Evolutionary conservation across 441 rosid species (phyloP).

Genomic region (Populus tomentosa): DNA sequence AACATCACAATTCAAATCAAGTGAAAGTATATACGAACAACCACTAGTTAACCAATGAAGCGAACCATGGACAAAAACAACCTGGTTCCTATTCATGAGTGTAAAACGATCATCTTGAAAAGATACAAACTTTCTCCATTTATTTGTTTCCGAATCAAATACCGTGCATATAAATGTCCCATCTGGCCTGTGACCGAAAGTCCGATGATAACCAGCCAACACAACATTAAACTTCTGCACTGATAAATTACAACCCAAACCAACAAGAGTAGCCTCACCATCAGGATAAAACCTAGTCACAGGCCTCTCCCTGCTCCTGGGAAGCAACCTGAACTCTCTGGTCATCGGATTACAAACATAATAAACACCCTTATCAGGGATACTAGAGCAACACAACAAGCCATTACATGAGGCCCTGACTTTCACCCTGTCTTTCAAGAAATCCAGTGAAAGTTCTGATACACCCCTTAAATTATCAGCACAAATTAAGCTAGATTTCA

Average conservation of each 20-base stretch:
- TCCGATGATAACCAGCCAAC: conserved; percentile 74
- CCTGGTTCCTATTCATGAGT: conserved; percentile 81
- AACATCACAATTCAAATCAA: conserved; percentile 50
- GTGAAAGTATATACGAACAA: conserved; percentile 52
- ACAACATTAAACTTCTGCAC: conserved; percentile 55
- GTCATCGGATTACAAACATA: conserved; percentile 88
- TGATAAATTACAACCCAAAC: conserved; percentile 54
- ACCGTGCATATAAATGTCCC: conserved; percentile 74
- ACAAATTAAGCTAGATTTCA: conserved; percentile 50
- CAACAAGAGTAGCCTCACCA: conserved; percentile 80
- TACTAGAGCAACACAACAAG: conserved; percentile 73
- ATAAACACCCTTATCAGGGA: conserved; percentile 70
- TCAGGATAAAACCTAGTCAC: conserved; percentile 75
- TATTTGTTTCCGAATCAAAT: conserved; percentile 65
- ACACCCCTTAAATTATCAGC: conserved; percentile 62
- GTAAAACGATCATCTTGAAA: conserved; percentile 58
- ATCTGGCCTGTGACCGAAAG: conserved; percentile 74
- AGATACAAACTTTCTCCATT: conserved; percentile 82
- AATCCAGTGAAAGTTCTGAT: conserved; percentile 61
- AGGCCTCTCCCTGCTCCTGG: conserved; percentile 64
- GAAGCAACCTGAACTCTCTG: conserved; percentile 57
- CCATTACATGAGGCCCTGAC: conserved; percentile 86
- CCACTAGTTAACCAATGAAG: conserved; percentile 82
- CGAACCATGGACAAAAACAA: conserved; percentile 57
- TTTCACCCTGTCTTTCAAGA: conserved; percentile 64